phyloP scores from a whole-genome alignment of 2,329 filamentous ascomycete species.

The Chaetomiaceae sp. region DNA sequence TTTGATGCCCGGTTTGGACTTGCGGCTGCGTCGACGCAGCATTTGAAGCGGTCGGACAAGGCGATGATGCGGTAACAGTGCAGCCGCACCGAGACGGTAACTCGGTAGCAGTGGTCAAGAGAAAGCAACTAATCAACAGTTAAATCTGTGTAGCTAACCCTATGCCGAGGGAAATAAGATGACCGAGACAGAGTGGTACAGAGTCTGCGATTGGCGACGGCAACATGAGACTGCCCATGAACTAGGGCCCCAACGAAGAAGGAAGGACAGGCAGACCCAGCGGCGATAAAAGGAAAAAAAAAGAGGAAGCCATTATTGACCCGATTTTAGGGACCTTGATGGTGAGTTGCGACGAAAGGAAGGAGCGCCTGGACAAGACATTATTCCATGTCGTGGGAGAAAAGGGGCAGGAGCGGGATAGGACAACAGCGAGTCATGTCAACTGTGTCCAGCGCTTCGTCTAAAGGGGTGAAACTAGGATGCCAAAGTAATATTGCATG shows the following conservation, averaged over 20 bases:
- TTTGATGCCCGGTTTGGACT: conserved; percentile 40
- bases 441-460: too few relatives aligned
- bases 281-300: too few relatives aligned
- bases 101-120: conserved; percentile 3
- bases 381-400: not conserved
- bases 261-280: too few relatives aligned
- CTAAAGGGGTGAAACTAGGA: too few relatives aligned
- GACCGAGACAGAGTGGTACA: conserved; percentile 4
- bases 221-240: not conserved
- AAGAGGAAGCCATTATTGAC: too few relatives aligned
- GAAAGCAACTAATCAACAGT: conserved; percentile 9
- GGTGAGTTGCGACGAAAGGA: not conserved
- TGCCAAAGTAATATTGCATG: too few relatives aligned
- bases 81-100: conserved; percentile 8
- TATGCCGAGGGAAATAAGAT: conserved; percentile 19
- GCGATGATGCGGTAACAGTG: not conserved
- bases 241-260: not conserved
- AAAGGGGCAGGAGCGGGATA: too few relatives aligned
- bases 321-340: not conserved
- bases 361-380: not conserved
- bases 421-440: too few relatives aligned
- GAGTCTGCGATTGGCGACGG: not conserved
- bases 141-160: conserved; percentile 23
- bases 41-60: conserved; percentile 33
- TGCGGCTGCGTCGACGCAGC: conserved; percentile 48